phyloP scores from a whole-genome alignment of 1,284 basidiomycete species.

The Rhodotorula sp. region DNA sequence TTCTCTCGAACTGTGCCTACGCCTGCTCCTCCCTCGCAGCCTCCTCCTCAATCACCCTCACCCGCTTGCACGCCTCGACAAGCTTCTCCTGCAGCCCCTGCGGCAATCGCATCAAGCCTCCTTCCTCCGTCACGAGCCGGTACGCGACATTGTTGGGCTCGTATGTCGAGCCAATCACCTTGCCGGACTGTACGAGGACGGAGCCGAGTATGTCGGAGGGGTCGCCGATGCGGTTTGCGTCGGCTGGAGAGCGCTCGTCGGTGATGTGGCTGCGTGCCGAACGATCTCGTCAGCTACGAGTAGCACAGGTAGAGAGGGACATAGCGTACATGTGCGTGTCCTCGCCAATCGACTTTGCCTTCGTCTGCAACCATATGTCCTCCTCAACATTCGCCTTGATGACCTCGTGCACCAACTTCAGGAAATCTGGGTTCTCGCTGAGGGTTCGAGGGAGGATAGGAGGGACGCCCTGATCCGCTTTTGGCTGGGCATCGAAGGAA shows the following conservation, averaged over 20 bases:
- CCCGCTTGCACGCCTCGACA: conserved; percentile 47
- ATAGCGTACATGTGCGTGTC: conserved; percentile 32
- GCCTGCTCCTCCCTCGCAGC: conserved; percentile 8
- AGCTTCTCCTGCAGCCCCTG: conserved; percentile 8
- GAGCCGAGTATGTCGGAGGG: conserved; percentile 40
- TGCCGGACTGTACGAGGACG: conserved; percentile 24
- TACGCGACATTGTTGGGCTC: conserved; percentile 26
- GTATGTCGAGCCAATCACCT: conserved; percentile 22
- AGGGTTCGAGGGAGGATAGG: conserved; percentile 30
- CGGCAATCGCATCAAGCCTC: conserved; percentile 23
- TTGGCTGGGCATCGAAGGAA: background rate
- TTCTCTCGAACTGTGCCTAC: background rate
- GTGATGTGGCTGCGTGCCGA: conserved; percentile 28
- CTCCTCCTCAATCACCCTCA: conserved; percentile 47
- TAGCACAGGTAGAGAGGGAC: background rate
- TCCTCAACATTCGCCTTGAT: conserved; percentile 6
- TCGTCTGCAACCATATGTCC: conserved; percentile 26
- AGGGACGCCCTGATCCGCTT: conserved; percentile 9
- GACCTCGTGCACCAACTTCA: conserved; percentile 33
- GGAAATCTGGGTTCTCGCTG: conserved; percentile 29
- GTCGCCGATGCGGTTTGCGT: conserved; percentile 33
- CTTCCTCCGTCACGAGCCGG: conserved; percentile 33
- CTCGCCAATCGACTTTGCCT: conserved; percentile 19
- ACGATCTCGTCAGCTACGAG: background rate
- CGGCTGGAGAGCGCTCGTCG: conserved; percentile 34